Percentiles rank a stretch among this genome's conserved stretches.
phyloP scores from a whole-genome alignment of 805 yeast genomes.

The Hanseniaspora guilliermondii region DNA sequence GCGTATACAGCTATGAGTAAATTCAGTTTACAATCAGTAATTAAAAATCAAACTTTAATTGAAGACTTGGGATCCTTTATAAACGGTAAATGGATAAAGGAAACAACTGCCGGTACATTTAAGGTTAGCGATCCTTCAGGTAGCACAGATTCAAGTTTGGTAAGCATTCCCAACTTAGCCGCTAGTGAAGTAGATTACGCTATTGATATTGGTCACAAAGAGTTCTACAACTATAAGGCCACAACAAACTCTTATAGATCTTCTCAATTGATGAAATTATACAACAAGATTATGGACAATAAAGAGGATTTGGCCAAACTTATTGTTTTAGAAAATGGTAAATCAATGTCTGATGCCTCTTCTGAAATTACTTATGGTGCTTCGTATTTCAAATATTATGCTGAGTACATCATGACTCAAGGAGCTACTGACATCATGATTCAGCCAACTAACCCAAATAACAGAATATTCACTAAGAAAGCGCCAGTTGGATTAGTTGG shows the following conservation, averaged over 20 bases:
- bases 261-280: conserved; percentile 38
- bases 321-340: conserved; percentile 50
- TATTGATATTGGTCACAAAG: conserved; percentile 36
- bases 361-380: conserved; percentile 52
- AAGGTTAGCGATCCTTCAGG: conserved; percentile 68
- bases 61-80: conserved; percentile 6
- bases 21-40: not conserved
- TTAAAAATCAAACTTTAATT: not conserved
- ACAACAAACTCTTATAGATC: conserved; percentile 42
- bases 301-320: conserved; percentile 45
- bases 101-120: conserved; percentile 27
- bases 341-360: conserved; percentile 39
- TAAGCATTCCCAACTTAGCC: conserved; percentile 51
- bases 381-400: conserved; percentile 78
- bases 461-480: conserved; percentile 41
- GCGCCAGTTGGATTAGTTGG: conserved; percentile 58
- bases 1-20: not conserved
- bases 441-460: conserved; percentile 40
- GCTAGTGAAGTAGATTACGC: conserved; percentile 47
- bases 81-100: conserved; percentile 9
- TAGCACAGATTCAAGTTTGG: conserved; percentile 33
- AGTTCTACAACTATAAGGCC: conserved; percentile 36
- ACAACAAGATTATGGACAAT: conserved; percentile 41
- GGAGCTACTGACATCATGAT: conserved; percentile 22
- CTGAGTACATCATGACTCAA: conserved; percentile 46